Evolutionary conservation across 306 rosid genomes (phyloP).

Genomic region (Crotalaria pallida): DNA sequence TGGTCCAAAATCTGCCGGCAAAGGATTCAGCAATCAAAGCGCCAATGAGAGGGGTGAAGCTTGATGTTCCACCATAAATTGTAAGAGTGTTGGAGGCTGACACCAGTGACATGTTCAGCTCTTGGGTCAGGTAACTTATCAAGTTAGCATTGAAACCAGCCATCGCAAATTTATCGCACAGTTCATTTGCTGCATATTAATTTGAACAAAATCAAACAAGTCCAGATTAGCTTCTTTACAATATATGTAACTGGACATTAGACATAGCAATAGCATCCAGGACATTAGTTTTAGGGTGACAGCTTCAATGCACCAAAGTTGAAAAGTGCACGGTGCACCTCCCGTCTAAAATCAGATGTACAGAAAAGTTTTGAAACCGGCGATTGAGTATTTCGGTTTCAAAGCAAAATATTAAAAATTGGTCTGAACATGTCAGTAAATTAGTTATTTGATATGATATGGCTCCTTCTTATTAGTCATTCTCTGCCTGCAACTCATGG

Average conservation of each 20-base stretch:
- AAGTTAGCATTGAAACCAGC: slow-evolving; percentile 50
- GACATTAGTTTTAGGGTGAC: too few relatives aligned
- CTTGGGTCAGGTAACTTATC: slow-evolving; percentile 48
- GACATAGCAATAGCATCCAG: too few relatives aligned
- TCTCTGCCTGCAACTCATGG: too few relatives aligned
- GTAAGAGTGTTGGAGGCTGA: slow-evolving; percentile 56
- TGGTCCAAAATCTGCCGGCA: slow-evolving; percentile 1
- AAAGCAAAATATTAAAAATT: too few relatives aligned
- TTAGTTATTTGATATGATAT: too few relatives aligned
- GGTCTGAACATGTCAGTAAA: too few relatives aligned
- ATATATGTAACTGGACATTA: not conserved
- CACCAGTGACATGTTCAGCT: slow-evolving; percentile 49
- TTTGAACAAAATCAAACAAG: not conserved
- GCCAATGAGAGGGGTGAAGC: slow-evolving; percentile 37
- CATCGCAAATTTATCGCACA: slow-evolving; percentile 53
- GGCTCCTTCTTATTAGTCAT: too few relatives aligned
- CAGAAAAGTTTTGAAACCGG: too few relatives aligned
- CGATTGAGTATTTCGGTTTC: too few relatives aligned
- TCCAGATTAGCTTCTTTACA: not conserved
- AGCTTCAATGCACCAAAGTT: too few relatives aligned
- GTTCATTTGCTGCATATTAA: slow-evolving; percentile 51
- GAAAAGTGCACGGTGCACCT: too few relatives aligned
- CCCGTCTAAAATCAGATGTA: too few relatives aligned
- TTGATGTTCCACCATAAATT: slow-evolving; percentile 45
- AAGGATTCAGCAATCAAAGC: not conserved